Evolutionary conservation across 495 filamentous ascomycete species (phyloP), one percentile per base, ranked within the genome.

Genomic region (Symbiotaphrina buchneri): DNA sequence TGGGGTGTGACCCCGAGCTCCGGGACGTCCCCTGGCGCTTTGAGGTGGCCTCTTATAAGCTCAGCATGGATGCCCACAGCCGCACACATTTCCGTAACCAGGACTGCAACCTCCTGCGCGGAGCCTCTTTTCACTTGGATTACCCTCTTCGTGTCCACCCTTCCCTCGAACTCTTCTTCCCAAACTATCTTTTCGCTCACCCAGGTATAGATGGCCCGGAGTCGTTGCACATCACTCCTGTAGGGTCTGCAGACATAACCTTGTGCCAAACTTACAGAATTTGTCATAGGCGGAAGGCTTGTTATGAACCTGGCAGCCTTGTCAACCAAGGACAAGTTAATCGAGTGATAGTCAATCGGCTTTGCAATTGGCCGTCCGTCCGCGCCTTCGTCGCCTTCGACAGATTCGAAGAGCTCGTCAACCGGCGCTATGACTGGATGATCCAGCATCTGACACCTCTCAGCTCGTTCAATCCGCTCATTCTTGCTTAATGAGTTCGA

Each of bases 161-260:
- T 55, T n/a, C 65, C 67, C 42, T 91, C 82, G 37, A 79, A 79
- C 27, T 81, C 78, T 42, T 93, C 83, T 45, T 99, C 87, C 85
- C 87, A 99, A n/a, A 65, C 65, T 30, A 99, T 70, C 44, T 87
- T 87, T 47, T 95, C 87, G 13, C 82, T 68, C 18, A 93, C 79
- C 84, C 85, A 99, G 6, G 74, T 93, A 44, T 93, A 99, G 30
- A 95, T 93, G 1, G 87, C 82, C 14, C 87, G 65, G 3, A 95
- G 58, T 22, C 84, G 66, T 45, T 99, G 87, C 1, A 93, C 79
- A 41, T 95, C 90, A 47, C 79, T 93, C 30, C 83, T 68, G 46
- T 94, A 92, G 4, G 90, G 90, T 26, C 90, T 71, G 43, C 90
- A 95, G 18, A 99, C 69, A 43, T 92, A 91, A 5, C 75, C 79